These are phyloP conservation scores for Wallacemonas sp. DNA, from an alignment of 208 protist species.

Conservation along the genomic window DNA sequence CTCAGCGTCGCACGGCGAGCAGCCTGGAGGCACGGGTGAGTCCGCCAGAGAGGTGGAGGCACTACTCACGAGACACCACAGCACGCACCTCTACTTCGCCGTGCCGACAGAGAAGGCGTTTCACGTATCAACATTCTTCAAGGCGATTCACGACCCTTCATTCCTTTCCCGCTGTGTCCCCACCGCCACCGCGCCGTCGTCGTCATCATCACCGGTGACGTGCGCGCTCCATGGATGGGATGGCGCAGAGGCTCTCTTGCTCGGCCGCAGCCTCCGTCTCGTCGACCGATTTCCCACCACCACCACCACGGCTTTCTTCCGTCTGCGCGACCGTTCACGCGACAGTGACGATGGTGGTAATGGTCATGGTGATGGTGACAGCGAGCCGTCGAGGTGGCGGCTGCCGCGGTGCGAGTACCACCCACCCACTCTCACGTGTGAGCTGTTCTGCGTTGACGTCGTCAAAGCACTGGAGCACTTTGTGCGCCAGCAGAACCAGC, in stretches of 20 bases:
- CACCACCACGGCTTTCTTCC: conserved; percentile 52
- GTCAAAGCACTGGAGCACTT: background rate
- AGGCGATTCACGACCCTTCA: conserved; percentile 43
- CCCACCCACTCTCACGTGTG: background rate
- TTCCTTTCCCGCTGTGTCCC: conserved; percentile 31
- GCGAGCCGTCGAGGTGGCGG: background rate
- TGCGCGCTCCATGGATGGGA: conserved; percentile 17
- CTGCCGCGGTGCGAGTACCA: background rate
- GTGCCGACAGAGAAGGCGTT: conserved; percentile 36
- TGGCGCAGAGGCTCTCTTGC: conserved; percentile 37
- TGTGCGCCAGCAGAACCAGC: background rate
- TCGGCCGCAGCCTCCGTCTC: conserved; percentile 55
- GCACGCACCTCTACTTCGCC: conserved; percentile 29
- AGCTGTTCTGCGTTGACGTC: conserved; percentile 7
- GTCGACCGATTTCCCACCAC: conserved; percentile 57
- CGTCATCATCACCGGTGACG: background rate
- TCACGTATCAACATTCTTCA: conserved; percentile 52
- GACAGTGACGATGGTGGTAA: conserved; percentile 9
- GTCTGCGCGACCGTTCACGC: background rate
- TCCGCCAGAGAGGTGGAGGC: no score
- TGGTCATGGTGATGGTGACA: background rate
- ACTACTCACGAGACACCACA: background rate
- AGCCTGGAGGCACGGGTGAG: no score
- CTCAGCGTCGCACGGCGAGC: no score
- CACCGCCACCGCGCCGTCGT: background rate